Evolutionary conservation across 345 rosid genomes (phyloP), one percentile per base, ranked within the genome.

Genomic region (Citrus australasica): DNA sequence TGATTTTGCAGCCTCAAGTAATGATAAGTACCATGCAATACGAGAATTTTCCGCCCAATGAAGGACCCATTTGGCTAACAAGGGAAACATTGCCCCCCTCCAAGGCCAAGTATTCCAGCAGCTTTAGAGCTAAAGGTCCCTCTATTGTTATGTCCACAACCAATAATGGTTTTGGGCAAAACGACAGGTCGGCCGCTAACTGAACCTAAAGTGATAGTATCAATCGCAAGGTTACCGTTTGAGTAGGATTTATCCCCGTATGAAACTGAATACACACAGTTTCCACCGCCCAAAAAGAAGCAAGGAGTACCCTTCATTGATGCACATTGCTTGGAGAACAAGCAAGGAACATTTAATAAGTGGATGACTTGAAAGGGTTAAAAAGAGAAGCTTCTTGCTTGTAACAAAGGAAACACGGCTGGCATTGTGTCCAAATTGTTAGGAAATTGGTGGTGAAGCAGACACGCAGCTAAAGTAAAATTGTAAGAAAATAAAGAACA

Each of bases 81-180:
- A 92, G 83, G 0, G 98, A 89, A 69, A 79, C 19, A 0, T 60
- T n/a, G 1, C 98, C 93, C 0, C 87, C 87, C 10, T 92, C 94
- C 32, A 2, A 89, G 89, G 35, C 93, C 91, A 2, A 89, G 56
- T 60, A 93, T 78, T 0, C 98, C 92, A 0, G 92, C 82, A 2
- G 85, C 88, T 19, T 83, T 73, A 13, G 46, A 73, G 11, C 68
- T 61, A 67, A 90, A 87, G 10, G 88, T 77, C 30, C 89, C 89
- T 0, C 56, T 30, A 30, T 30, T 30, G 32, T 30, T 30, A 30
- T 30, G 32, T 30, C 32, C 32, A 3, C 32, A 30, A 30, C 32
- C 32, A 30, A 30, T 30, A 30, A 30, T 30, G 32, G 32, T 30
- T 30, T 30, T 30, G 32, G 32, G 32, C 32, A 30, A 30, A 30